These are phyloP conservation scores for Elsinoe fawcettii DNA, from an alignment of 2,329 filamentous ascomycete species.

Conservation along the genomic window DNA sequence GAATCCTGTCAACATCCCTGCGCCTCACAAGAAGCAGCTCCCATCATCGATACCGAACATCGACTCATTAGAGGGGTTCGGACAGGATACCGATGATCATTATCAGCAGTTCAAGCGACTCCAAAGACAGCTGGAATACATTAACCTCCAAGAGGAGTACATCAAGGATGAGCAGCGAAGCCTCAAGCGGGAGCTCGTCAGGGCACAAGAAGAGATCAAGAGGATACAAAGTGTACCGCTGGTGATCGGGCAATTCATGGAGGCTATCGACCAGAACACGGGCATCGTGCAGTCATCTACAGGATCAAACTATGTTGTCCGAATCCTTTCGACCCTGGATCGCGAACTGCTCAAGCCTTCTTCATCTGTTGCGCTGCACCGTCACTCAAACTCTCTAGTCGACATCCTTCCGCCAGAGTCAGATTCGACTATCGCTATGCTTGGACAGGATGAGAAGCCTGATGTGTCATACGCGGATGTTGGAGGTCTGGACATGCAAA, in stretches of 20 bases:
- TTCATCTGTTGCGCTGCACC: slow-evolving; percentile 92
- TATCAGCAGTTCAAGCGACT: slow-evolving; percentile 95
- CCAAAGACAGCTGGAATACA: slow-evolving; percentile 91
- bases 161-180: slow-evolving; percentile 99
- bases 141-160: slow-evolving; percentile 97
- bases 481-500: slow-evolving; percentile 97
- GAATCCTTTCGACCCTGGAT: slow-evolving; percentile 95
- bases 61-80: slow-evolving; percentile 78
- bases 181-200: slow-evolving; percentile 91
- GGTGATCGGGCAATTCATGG: slow-evolving; percentile 99
- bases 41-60: slow-evolving; percentile 76
- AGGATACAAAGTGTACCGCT: slow-evolving; percentile 96
- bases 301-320: slow-evolving; percentile 97
- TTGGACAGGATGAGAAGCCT: slow-evolving; percentile 92
- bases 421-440: slow-evolving; percentile 97
- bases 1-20: slow-evolving; percentile 63
- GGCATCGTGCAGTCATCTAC: slow-evolving; percentile 98
- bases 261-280: slow-evolving; percentile 98
- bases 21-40: slow-evolving; percentile 72
- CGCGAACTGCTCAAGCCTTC: slow-evolving; percentile 97
- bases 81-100: slow-evolving; percentile 77
- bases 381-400: slow-evolving; percentile 96
- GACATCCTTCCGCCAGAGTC: slow-evolving; percentile 98
- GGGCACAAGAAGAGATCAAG: slow-evolving; percentile 99
- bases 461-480: slow-evolving; percentile 98